phyloP scores from a whole-genome alignment of 2,329 filamentous ascomycete genomes.

The Fusarium pseudocircinatum region DNA sequence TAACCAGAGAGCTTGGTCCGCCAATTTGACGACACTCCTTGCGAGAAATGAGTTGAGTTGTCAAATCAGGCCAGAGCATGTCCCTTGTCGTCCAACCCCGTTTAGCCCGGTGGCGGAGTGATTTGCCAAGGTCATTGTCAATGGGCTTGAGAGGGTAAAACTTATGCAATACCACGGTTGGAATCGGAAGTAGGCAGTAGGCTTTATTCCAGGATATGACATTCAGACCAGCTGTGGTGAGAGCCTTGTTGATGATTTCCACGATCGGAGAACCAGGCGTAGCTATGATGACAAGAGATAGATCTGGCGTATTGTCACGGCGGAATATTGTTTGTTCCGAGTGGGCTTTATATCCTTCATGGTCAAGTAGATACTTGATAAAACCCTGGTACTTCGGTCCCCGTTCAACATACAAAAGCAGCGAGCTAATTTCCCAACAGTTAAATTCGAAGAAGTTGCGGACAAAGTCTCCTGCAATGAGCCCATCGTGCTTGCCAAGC shows the following conservation, averaged over 20 bases:
- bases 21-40: not conserved
- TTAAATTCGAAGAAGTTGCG: not conserved
- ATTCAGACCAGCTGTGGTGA: not conserved
- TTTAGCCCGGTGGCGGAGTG: not conserved
- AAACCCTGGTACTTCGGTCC: not conserved
- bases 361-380: not conserved
- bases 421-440: not conserved
- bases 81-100: not conserved
- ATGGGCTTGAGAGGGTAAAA: not conserved
- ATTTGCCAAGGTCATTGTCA: accelerated
- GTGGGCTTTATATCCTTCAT: not conserved
- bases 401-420: not conserved
- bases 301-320: not conserved
- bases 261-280: not conserved
- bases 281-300: not conserved
- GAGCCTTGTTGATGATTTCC: not conserved
- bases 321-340: not conserved
- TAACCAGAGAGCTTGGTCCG: not conserved
- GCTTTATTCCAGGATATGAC: slow-evolving; percentile 2
- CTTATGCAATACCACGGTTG: not conserved
- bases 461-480: not conserved
- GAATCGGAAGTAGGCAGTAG: not conserved
- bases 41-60: not conserved
- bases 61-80: not conserved
- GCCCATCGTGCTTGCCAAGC: not conserved